Evolutionary conservation across 257 asterid genomes (phyloP).

Genomic region (Thymus mandschuricus): DNA sequence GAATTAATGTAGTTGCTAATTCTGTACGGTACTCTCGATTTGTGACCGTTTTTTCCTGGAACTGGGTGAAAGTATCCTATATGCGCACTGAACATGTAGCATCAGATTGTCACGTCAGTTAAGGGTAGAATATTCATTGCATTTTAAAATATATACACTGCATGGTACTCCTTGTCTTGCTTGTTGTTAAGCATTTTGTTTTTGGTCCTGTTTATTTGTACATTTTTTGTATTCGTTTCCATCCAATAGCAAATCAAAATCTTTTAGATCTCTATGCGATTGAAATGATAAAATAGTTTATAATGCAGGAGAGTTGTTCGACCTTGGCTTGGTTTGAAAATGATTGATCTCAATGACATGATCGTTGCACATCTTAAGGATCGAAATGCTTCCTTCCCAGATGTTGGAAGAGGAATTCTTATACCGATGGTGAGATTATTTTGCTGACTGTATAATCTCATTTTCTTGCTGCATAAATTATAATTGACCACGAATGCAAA

Average conservation of each 20-base stretch:
- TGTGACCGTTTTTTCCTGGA: no score
- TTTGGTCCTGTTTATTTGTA: neutral
- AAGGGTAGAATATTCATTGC: neutral
- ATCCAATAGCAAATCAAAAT: neutral
- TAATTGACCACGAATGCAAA: constrained; percentile 2
- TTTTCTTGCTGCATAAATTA: constrained; percentile 20
- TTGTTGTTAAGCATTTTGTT: constrained; percentile 1
- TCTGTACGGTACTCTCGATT: no score
- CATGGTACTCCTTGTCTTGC: neutral
- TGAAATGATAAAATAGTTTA: constrained; percentile 10
- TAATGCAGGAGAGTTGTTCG: constrained; percentile 88
- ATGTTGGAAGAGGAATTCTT: constrained; percentile 74
- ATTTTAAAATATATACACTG: neutral
- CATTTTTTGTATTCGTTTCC: neutral
- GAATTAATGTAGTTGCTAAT: no score
- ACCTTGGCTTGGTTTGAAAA: constrained; percentile 93
- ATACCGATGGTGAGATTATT: constrained; percentile 71
- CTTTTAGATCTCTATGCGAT: neutral
- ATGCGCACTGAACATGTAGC: neutral
- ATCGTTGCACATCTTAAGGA: constrained; percentile 80
- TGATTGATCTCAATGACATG: constrained; percentile 89
- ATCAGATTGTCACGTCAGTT: neutral
- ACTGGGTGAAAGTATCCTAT: no score
- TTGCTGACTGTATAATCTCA: constrained; percentile 19
- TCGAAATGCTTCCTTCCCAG: constrained; percentile 66